A percentile compares a stretch with the other conserved stretches of the same genome.
Evolutionary conservation across 202 grass and related monocot genomes (phyloP).

Genomic region (Carex arenaria): DNA sequence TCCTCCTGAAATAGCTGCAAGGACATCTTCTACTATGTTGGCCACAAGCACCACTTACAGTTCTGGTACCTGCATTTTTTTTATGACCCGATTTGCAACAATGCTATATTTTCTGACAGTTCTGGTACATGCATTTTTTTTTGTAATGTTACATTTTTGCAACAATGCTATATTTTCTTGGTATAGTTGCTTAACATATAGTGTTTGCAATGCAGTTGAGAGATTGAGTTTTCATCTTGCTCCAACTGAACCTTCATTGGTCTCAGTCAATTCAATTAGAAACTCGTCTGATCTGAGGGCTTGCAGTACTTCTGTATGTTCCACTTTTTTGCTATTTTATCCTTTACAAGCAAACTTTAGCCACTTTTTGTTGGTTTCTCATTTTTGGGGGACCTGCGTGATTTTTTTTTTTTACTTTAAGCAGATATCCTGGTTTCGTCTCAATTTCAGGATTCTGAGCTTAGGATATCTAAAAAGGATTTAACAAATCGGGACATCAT

Average conservation of each 20-base stretch:
- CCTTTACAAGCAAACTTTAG: background rate
- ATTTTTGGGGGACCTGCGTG: background rate
- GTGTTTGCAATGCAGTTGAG: background rate
- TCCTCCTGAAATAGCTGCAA: conserved; percentile 18
- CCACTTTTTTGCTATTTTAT: background rate
- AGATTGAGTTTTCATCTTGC: conserved; percentile 18
- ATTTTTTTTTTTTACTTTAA: conserved; percentile 14
- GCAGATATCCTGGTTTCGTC: conserved; percentile 10
- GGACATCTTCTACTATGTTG: conserved; percentile 21
- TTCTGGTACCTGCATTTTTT: conserved; percentile 15
- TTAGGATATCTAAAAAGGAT: conserved; percentile 33
- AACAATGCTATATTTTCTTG: background rate
- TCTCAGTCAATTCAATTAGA: background rate
- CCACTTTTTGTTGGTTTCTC: background rate
- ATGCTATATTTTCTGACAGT: conserved; percentile 25
- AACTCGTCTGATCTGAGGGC: conserved; percentile 15
- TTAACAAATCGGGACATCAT: background rate
- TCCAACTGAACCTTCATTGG: conserved; percentile 5
- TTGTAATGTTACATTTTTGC: background rate
- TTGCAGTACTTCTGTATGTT: conserved; percentile 35
- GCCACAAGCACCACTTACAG: conserved; percentile 21
- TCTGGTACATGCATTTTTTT: conserved; percentile 1
- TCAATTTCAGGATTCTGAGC: conserved; percentile 33
- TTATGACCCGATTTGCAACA: background rate
- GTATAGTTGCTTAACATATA: background rate